phyloP scores from a whole-genome alignment of 306 rosid species.

The Dalbergia oliveri region DNA sequence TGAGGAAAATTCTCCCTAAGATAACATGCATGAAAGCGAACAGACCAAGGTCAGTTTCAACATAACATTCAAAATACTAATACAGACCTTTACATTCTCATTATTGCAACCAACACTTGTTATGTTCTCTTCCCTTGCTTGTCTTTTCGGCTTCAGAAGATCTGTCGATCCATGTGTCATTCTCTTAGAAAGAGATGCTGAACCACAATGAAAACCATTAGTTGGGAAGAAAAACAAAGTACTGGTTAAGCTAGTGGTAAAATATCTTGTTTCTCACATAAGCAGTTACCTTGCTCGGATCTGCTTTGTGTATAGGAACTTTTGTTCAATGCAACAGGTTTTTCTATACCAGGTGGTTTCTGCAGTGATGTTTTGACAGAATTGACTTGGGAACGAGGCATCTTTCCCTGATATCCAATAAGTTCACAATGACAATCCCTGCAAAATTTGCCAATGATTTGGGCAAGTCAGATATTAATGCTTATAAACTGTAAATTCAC shows the following conservation, averaged over 20 bases:
- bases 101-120: constrained; percentile 37
- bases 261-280: constrained; percentile 40
- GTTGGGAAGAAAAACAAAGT: not conserved
- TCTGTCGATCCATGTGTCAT: constrained; percentile 48
- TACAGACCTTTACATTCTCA: constrained; percentile 54
- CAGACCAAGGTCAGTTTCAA: constrained; percentile 18
- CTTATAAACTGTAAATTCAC: not conserved
- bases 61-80: constrained; percentile 37
- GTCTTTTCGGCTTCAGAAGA: constrained; percentile 48
- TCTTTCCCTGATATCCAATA: constrained; percentile 70
- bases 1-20: constrained; percentile 19
- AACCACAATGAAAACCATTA: constrained; percentile 35
- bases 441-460: constrained; percentile 41
- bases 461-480: constrained; percentile 38
- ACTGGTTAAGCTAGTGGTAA: constrained; percentile 29
- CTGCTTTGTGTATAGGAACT: constrained; percentile 40
- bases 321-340: constrained; percentile 39
- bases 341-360: constrained; percentile 43
- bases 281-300: constrained; percentile 58
- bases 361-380: constrained; percentile 28
- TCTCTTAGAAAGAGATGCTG: constrained; percentile 62
- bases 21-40: constrained; percentile 24
- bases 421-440: constrained; percentile 78
- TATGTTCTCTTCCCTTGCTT: constrained; percentile 44
- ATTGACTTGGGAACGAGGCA: constrained; percentile 16